Percentiles rank a stretch among this genome's conserved stretches.
Evolutionary conservation across 805 yeast genomes (phyloP).

Genomic region (Barnettozyma wickerhamii): DNA sequence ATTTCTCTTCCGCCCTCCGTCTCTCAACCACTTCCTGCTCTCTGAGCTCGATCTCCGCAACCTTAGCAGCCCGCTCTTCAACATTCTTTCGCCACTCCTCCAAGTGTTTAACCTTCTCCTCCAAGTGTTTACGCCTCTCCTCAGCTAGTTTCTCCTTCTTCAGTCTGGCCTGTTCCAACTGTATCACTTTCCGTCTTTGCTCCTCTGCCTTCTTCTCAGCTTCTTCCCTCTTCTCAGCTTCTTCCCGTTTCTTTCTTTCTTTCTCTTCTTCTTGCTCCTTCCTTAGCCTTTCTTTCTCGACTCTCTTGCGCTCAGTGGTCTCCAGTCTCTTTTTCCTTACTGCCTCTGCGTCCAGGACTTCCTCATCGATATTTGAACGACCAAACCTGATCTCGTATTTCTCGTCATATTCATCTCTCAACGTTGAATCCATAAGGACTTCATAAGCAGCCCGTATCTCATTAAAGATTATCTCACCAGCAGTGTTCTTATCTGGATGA

Average conservation of each 20-base stretch:
- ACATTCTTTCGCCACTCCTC: too few relatives aligned
- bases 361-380: slow-evolving; percentile 4
- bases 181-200: too few relatives aligned
- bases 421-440: slow-evolving; percentile 4
- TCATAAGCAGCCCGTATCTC: slow-evolving; percentile 15
- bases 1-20: slow-evolving; percentile 1
- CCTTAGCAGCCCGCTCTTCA: too few relatives aligned
- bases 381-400: slow-evolving; percentile 14
- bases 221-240: slow-evolving; percentile 1
- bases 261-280: not conserved
- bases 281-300: slow-evolving; percentile 5
- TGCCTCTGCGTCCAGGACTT: slow-evolving; percentile 2
- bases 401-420: slow-evolving; percentile 8
- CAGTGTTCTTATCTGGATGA: slow-evolving; percentile 68
- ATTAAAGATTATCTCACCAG: slow-evolving; percentile 18
- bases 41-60: not conserved
- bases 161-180: too few relatives aligned
- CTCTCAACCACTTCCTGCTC: slow-evolving; percentile 2
- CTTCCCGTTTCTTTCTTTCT: not conserved
- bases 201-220: not conserved
- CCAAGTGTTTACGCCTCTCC: too few relatives aligned
- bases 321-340: not conserved
- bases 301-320: not conserved
- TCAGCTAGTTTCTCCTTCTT: too few relatives aligned
- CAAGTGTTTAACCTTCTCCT: too few relatives aligned